Base-by-base conservation (phyloP, 441 rosid genomes). In the Melastoma candidum region DNA sequence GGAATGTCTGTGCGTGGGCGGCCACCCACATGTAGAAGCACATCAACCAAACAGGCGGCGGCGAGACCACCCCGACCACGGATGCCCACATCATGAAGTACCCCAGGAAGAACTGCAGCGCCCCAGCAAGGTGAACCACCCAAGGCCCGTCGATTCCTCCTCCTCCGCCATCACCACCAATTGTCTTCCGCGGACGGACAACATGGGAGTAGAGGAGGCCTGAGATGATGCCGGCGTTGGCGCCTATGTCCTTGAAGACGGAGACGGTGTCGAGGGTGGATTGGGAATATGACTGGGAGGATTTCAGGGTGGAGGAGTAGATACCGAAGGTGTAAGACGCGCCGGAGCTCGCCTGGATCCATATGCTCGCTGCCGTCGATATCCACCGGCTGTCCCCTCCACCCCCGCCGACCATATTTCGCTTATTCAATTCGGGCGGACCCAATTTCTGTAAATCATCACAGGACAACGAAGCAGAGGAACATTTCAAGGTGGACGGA, bases 211-310 rank as follows among this genome's bases (percentile, higher is more conserved):
- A 90, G 2, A 90, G 74, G 54, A 87, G 70, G 22, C 96, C 97
- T 1, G 96, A 74, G 47, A 87, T 66, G 71, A 83, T 29, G 10
- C 86, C 97, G 62, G 74, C 80, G 80, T 81, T 80, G 49, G 86
- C 92, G 24, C 95, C 96, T 71, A 90, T 83, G 71, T 90, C 95
- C 29, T 90, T 90, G 76, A 87, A 90, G 68, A 90, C 97, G 44
- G 97, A 83, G 67, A 90, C 82, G 58, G 82, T 83, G 71, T 87
- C 95, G 54, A 90, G 96, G 11, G 96, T 90, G 3, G 88, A 83
- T 67, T 90, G 97, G 63, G 84, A 84, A 76, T 87, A 87, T 62
- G 54, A 67, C 62, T 87, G 97, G 24, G 77, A 63, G 27, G 95
- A 81, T 68, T 90, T 90, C 58, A 90, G 81, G 51, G 63, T 48